Conservation (phyloP, 1,284 basidiomycete genomes). For the Neolentinus lepideus region DNA sequence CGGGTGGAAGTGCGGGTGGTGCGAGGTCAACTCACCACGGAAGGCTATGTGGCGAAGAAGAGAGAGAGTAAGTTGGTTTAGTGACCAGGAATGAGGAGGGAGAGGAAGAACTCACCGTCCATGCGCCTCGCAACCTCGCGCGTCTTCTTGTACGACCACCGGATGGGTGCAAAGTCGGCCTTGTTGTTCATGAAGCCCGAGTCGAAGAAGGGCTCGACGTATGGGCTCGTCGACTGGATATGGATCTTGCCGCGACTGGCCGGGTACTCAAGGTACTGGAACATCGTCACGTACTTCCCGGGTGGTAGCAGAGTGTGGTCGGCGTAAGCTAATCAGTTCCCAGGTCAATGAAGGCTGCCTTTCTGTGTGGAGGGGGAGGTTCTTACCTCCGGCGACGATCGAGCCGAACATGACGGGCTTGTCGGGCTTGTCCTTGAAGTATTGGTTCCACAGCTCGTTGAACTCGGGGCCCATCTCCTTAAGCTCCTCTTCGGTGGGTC, state of each 20-base stretch:
- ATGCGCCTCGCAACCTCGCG: conserved; percentile 66
- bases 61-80: conserved; percentile 1
- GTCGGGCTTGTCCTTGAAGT: conserved; percentile 73
- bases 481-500: conserved; percentile 58
- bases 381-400: conserved; percentile 49
- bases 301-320: conserved; percentile 64
- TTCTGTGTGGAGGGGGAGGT: neutral
- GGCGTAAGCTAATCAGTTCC: conserved; percentile 41
- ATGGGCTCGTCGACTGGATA: conserved; percentile 51
- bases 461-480: conserved; percentile 76
- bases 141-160: conserved; percentile 72
- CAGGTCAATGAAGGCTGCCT: too few species aligned
- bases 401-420: conserved; percentile 70
- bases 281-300: conserved; percentile 69
- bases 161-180: conserved; percentile 69
- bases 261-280: conserved; percentile 51
- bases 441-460: conserved; percentile 55
- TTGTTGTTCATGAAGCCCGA: conserved; percentile 73
- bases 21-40: conserved; percentile 64
- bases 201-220: conserved; percentile 59
- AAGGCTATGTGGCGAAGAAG: conserved; percentile 36
- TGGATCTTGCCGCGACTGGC: conserved; percentile 40
- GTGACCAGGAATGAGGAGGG: neutral
- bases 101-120: conserved; percentile 42
- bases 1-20: conserved; percentile 70